Base-by-base conservation (phyloP, 345 rosid genomes). In the Kandelia obovata region DNA sequence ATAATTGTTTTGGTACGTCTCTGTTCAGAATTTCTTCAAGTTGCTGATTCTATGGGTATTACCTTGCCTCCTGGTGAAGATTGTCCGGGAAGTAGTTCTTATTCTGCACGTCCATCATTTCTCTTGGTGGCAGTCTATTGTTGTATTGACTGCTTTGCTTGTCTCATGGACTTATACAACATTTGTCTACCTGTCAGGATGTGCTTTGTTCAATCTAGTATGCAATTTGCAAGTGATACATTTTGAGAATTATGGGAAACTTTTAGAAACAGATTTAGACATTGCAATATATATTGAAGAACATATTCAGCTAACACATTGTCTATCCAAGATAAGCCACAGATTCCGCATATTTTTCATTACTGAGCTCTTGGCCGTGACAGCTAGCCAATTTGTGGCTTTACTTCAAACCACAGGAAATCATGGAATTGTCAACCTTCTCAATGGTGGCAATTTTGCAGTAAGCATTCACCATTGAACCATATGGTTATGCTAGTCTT, bases 311-410 rank as follows among this genome's bases (percentile, higher is more conserved):
- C 66, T 81, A 21, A 77, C 68, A 11, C 73, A 75, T 52, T 16
- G 73, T 34, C 61, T 81, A 4, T 81, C 85, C 4, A 78, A 75
- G 72, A 78, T 78, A 53, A 78, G 85, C 65, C 85, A 78, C 69
- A 70, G 80, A 69, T 81, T 81, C 32, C 56, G 80, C 1, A 25
- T 78, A 26, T 81, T 52, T 67, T 73, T 78, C 27, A 26, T 81
- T 47, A 28, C 75, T 0, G 82, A 78, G 75, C 67, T 78, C 61
- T 31, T 75, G 64, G 51, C 64, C 13, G 78, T 70, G 49, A 81
- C 82, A 23, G 80, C 78, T 7, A 78, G 74, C n/a, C 79, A 74
- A 64, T 43, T 75, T 31, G 69, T 70, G 70, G 65, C 82, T 5
- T 32, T 75, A 23, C 26, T 81, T 43, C 71, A 81, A 67, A 78